phyloP scores from a whole-genome alignment of 768 basidiomycete genomes.

The Pholiota conissans region DNA sequence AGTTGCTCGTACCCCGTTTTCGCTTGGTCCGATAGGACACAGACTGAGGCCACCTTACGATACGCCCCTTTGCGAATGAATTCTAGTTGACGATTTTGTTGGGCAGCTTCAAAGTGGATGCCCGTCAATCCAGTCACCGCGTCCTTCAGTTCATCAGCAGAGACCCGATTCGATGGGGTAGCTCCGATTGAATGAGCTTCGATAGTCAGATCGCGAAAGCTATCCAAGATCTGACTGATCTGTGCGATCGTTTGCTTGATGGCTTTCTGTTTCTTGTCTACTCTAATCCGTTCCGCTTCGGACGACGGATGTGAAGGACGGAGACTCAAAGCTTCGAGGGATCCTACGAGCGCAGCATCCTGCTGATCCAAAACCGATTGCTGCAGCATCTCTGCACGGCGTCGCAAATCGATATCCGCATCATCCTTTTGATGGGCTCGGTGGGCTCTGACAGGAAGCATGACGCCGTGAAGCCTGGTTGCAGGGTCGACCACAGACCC shows the following conservation, averaged over 20 bases:
- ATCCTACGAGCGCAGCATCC: neutral
- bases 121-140: neutral
- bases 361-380: neutral
- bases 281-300: neutral
- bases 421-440: too few relatives aligned
- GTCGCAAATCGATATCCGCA: neutral
- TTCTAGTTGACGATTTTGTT: neutral
- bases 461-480: neutral
- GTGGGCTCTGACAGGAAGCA: neutral
- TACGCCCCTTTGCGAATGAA: neutral
- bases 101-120: neutral
- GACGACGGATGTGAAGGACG: neutral
- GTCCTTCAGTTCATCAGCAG: neutral
- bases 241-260: neutral
- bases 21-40: neutral
- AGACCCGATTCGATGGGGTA: neutral
- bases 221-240: neutral
- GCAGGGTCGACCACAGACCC: neutral
- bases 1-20: neutral
- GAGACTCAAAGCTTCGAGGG: neutral
- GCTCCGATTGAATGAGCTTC: neutral
- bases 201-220: neutral
- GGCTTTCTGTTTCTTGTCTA: too few relatives aligned
- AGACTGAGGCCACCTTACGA: neutral
- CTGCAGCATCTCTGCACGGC: neutral